These are phyloP conservation scores for Dendrocalamus sinicus DNA, from an alignment of 176 grass and related monocot genomes.

Conservation along the genomic window DNA sequence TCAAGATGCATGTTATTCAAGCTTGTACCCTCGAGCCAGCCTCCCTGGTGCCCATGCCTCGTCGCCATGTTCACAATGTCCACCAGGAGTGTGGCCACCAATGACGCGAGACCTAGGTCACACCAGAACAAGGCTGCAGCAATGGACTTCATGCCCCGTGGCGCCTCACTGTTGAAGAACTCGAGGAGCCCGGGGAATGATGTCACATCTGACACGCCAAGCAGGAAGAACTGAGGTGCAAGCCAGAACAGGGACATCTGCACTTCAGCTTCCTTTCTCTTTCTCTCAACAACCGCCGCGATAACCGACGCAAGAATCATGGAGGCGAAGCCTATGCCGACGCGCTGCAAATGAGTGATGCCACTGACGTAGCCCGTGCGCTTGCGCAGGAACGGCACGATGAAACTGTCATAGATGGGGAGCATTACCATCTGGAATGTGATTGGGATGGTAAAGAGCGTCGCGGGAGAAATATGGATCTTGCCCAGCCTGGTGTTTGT, in stretches of 20 bases:
- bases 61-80: conserved; percentile 51
- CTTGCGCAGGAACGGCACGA: conserved; percentile 45
- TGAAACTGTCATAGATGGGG: conserved; percentile 51
- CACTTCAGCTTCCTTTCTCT: conserved; percentile 36
- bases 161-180: conserved; percentile 68
- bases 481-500: conserved; percentile 63
- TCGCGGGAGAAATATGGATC: conserved; percentile 56
- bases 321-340: conserved; percentile 47
- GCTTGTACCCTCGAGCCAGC: conserved; percentile 69
- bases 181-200: conserved; percentile 72
- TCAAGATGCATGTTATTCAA: conserved; percentile 68
- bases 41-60: conserved; percentile 38
- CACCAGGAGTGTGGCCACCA: conserved; percentile 56
- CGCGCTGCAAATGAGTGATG: conserved; percentile 54
- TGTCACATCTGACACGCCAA: conserved; percentile 67
- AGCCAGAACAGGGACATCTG: conserved; percentile 72
- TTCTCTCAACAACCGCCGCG: conserved; percentile 52
- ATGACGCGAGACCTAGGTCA: conserved; percentile 50
- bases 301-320: conserved; percentile 35
- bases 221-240: conserved; percentile 53
- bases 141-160: conserved; percentile 65
- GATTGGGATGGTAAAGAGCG: conserved; percentile 59
- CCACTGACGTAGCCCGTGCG: conserved; percentile 50
- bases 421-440: conserved; percentile 60
- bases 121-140: conserved; percentile 67